Evolutionary conservation across 1,284 basidiomycete species (phyloP), one percentile per base, ranked within the genome.

Genomic region (Cryptococcus deneoformans): DNA sequence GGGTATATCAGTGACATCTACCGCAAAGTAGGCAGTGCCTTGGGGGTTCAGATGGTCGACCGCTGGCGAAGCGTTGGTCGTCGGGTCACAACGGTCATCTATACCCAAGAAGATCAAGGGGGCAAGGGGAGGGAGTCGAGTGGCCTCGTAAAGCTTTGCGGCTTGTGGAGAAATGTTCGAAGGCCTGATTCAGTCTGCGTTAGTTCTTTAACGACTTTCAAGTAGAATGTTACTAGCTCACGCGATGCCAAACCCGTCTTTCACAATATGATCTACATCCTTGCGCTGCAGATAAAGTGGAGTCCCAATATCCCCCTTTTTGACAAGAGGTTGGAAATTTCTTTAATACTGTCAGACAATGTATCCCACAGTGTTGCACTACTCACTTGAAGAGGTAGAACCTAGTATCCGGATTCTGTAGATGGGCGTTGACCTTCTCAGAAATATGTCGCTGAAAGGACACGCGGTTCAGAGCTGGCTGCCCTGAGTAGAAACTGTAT

Each of bases 391-490:
- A 90, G 8, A 91, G 62, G 42, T 92, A 68, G 86, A 90, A 94
- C 50, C 82, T 81, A 2, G 89, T 83, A 7, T 82, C 67, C 0
- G 85, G 82, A 12, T 84, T 80, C 16, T 71, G 70, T 39, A 87
- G 77, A 67, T 90, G 81, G 11, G 84, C 80, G 63, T 89, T 89
- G 46, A 94, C 80, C 72, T 90, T 88, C 5, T 82, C 72, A 16
- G 85, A 82, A 6, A 87, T 88, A 16, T 86, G 79, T 35, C 92
- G 83, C 56, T 92, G 81, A 87, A 91, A 95, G 0, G 89, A 87
- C 34, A 94, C 81, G 39, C 92, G 85, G 76, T 94, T 95, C 43
- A 93, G 80, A 14, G 90, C 88, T 12, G 78, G 77, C 56, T 87
- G 88, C 50, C 89, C 90, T 50, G 85, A 81, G 68, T 87, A 85